phyloP scores from a whole-genome alignment of 352 stramenopile species.

The Phytopythium vexans region DNA sequence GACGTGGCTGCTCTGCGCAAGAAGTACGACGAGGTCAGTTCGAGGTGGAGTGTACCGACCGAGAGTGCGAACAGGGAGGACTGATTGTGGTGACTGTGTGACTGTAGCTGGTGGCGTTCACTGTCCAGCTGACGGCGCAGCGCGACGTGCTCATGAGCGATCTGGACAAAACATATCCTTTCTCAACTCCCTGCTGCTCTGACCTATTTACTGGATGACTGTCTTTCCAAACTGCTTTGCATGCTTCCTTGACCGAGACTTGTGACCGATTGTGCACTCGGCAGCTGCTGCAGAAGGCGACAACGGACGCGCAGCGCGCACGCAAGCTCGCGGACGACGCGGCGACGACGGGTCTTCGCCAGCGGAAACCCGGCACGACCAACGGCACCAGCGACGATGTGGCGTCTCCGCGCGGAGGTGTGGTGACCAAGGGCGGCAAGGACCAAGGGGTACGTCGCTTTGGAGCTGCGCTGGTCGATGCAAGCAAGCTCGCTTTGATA shows the following conservation, averaged over 20 bases:
- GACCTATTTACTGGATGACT: constrained; percentile 1
- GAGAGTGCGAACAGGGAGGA: neutral
- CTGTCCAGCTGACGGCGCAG: constrained; percentile 83
- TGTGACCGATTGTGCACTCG: constrained; percentile 26
- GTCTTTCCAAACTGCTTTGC: neutral
- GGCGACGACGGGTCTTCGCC: constrained; percentile 45
- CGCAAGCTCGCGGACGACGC: constrained; percentile 65
- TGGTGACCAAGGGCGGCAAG: constrained; percentile 35
- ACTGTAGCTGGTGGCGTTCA: constrained; percentile 79
- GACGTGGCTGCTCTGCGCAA: constrained; percentile 73
- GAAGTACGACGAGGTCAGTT: constrained; percentile 87
- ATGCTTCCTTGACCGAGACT: constrained; percentile 14
- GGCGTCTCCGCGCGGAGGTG: constrained; percentile 18
- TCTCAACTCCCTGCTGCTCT: neutral
- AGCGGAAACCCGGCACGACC: constrained; percentile 54
- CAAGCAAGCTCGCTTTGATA: too few species aligned
- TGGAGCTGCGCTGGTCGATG: too few species aligned
- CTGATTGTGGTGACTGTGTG: constrained; percentile 7
- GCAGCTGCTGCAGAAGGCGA: constrained; percentile 71
- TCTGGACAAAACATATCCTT: constrained; percentile 64
- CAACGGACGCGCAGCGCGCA: constrained; percentile 50
- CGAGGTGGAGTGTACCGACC: neutral
- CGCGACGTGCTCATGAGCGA: constrained; percentile 84
- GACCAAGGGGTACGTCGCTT: constrained; percentile 45
- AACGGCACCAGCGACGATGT: constrained; percentile 25